Percentiles rank a stretch among this genome's conserved stretches.
phyloP scores from a whole-genome alignment of 768 basidiomycete species.

The Amanita pseudoporphyria region DNA sequence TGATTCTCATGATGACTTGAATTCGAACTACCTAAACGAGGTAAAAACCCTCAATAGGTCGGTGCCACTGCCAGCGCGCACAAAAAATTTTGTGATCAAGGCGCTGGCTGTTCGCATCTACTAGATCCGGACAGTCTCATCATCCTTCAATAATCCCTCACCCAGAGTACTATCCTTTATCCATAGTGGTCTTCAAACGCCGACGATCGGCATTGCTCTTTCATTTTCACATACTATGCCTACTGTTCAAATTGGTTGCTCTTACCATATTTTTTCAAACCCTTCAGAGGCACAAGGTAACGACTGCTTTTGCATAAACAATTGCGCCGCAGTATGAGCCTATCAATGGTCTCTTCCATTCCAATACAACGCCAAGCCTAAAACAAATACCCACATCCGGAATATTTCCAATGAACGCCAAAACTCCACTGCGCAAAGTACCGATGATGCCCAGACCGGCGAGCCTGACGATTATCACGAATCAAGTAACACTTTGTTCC shows the following conservation, averaged over 20 bases:
- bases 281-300: background rate
- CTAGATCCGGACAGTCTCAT: background rate
- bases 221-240: too few species aligned
- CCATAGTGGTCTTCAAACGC: background rate
- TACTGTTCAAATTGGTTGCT: background rate
- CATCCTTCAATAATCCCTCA: background rate
- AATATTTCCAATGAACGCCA: too few species aligned
- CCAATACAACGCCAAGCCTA: background rate
- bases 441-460: background rate
- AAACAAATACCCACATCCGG: background rate
- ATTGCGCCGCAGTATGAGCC: background rate
- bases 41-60: background rate
- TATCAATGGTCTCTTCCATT: background rate
- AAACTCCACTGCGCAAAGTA: background rate
- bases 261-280: background rate
- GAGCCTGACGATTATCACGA: background rate
- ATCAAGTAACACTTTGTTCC: background rate
- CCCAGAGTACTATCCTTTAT: background rate
- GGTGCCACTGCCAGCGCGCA: background rate
- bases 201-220: background rate
- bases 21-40: background rate
- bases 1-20: background rate
- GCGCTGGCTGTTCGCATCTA: background rate
- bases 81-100: background rate
- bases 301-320: background rate